Base-by-base conservation (phyloP, 2,329 filamentous ascomycete genomes). In the Celoporthe dispersa region DNA sequence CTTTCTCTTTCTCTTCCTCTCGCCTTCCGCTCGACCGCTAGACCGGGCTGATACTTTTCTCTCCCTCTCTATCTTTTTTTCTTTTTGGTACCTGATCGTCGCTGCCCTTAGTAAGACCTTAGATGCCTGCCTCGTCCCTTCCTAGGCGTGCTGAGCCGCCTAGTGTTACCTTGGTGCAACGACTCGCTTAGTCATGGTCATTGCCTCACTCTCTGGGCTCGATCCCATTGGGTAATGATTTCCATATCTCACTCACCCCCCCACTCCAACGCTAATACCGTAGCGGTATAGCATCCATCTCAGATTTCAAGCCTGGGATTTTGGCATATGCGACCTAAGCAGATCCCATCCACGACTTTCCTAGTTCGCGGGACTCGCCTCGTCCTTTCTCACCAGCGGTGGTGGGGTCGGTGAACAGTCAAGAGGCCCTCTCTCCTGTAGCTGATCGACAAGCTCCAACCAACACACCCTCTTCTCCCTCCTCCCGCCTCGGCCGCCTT, bases 11-110 rank as follows among this genome's bases (percentile, higher is more conserved):
- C 28, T 53, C 6, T n/a, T 19, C 60, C 37, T 59, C 28, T 44
- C 60, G 62, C 57, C 68, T 60, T 7, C 33, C 48, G 28, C 28
- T 12, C 11, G 9, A 28, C 51, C 25, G 11, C 2, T 53, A 11
- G 51, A 55, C 51, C 25, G 53, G n/a, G 53, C 53, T 57, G 53
- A 39, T 22, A 39, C 25, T 9, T 25, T 39, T 14, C 35, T 61
- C 8, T 16, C 7, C 31, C 14, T 33, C 19, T 57, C 31, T 31
- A 31, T n/a, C 12, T 60, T 60, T 59, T n/a, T 9, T 31, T 33
- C 8, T 22, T 28, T 33, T 53, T 63, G 61, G 60, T 68, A 37
- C 53, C 39, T 64, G 65, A 68, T 41, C 63, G 33, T 28, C 66
- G 37, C 31, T n/a, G n/a, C n/a, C 16, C 28, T 51, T 53, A 35